Percentiles rank a stretch among this genome's conserved stretches.
phyloP scores from a whole-genome alignment of 352 stramenopile species.

The Elongisporangium senticosum region DNA sequence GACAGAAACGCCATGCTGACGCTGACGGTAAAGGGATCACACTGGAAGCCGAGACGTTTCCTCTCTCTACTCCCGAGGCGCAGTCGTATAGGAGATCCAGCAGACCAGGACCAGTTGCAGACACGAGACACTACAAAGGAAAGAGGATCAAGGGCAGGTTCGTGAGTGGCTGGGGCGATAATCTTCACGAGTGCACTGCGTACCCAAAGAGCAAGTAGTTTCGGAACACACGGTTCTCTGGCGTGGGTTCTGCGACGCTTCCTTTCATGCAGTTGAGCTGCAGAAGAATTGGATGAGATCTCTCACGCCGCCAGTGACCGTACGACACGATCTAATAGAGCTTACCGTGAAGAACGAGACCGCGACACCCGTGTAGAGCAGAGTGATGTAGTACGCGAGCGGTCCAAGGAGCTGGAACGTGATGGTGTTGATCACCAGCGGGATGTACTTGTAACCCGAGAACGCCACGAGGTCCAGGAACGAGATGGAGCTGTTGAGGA shows the following conservation, averaged over 20 bases:
- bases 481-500: slow-evolving; percentile 89
- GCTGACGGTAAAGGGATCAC: neutral
- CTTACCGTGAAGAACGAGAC: slow-evolving; percentile 94
- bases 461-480: slow-evolving; percentile 96
- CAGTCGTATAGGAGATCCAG: slow-evolving; percentile 84
- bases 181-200: slow-evolving; percentile 2
- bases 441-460: slow-evolving; percentile 99
- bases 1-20: no score
- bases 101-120: slow-evolving; percentile 76
- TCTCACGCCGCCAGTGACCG: neutral
- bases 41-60: neutral
- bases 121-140: slow-evolving; percentile 59
- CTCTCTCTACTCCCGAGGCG: slow-evolving; percentile 41
- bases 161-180: neutral
- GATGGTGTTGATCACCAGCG: slow-evolving; percentile 93
- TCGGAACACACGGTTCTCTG: slow-evolving; percentile 72
- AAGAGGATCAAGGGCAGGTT: no score
- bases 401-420: slow-evolving; percentile 81
- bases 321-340: neutral
- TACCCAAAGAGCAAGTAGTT: slow-evolving; percentile 86
- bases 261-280: slow-evolving; percentile 88
- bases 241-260: slow-evolving; percentile 63
- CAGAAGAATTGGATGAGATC: slow-evolving; percentile 1
- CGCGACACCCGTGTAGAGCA: slow-evolving; percentile 91
- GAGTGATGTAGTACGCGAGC: slow-evolving; percentile 88